Evolutionary conservation across 495 filamentous ascomycete genomes (phyloP), one percentile per base, ranked within the genome.

Genomic region (Penicillium goetzii): DNA sequence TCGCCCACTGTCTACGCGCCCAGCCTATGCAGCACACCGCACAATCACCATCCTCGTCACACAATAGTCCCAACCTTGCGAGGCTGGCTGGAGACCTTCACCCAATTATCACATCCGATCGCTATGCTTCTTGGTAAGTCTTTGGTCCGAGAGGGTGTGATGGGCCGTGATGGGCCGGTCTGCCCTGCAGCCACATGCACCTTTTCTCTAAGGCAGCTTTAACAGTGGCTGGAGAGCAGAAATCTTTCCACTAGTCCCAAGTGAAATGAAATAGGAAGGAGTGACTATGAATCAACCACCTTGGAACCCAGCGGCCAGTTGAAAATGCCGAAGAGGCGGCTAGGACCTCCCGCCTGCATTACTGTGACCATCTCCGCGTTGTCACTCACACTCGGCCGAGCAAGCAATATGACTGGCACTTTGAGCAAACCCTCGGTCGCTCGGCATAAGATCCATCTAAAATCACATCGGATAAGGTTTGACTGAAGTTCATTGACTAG

Each of bases 1-100:
- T 52, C 38, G 32, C 47, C 38, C 19, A 25, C 36, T 34, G 50
- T 62, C 64, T 70, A 74, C 65, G 73, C 73, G 73, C 73, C 73
- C 40, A 61, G 51, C 3, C 21, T 33, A 68, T 76, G 72, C 72
- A 74, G 38, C 43, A 56, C 60, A 21, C 19, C 23, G 68, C 72
- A 75, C 65, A 38, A 70, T 68, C 65, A 68, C 66, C 52, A n/a
- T 59, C 49, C 41, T 38, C 65, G 64, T 75, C 73, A 75, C 73
- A 61, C 60, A 36, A 58, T 68, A 61, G 71, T 65, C 65, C 60
- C 66, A 70, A 66, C 45, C 55, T 69, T 58, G 38, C 34, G 53
- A 49, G 45, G 34, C 41, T 57, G 34, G 32, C 12, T 41, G 45
- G 8, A 15, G 23, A 55, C 47, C 33, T 66, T 30, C 19, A 49